Conservation (phyloP, 345 rosid genomes). For the Populus euphratica region DNA sequence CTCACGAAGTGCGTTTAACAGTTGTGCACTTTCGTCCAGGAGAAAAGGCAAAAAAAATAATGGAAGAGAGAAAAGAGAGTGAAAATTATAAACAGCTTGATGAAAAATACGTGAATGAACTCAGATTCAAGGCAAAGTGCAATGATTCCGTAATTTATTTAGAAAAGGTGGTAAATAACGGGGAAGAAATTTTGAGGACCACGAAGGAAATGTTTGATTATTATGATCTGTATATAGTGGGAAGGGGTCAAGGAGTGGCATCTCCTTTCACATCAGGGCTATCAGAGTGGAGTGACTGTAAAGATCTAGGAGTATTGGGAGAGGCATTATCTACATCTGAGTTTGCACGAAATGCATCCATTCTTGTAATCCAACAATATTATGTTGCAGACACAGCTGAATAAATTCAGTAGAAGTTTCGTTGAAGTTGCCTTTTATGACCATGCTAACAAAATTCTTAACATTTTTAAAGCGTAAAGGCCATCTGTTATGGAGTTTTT, state of each 20-base stretch:
- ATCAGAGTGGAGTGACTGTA: conserved; percentile 28
- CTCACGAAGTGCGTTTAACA: background rate
- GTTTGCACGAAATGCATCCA: conserved; percentile 22
- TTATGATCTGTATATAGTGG: conserved; percentile 38
- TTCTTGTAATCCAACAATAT: conserved; percentile 36
- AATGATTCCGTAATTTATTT: conserved; percentile 22
- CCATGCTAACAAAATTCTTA: no score
- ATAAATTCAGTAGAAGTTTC: no score
- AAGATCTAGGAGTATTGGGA: conserved; percentile 34
- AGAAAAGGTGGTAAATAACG: conserved; percentile 22
- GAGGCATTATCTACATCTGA: conserved; percentile 26
- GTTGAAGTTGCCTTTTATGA: no score
- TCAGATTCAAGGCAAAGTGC: conserved; percentile 29
- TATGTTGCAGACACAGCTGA: background rate
- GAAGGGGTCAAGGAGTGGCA: conserved; percentile 18
- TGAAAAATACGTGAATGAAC: conserved; percentile 34
- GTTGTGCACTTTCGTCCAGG: conserved; percentile 22
- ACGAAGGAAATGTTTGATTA: conserved; percentile 6
- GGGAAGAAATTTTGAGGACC: conserved; percentile 14
- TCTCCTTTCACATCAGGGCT: conserved; percentile 25
- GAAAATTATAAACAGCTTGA: conserved; percentile 16
- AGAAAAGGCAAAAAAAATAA: background rate
- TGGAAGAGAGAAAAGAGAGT: conserved; percentile 13
- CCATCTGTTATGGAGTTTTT: no score
- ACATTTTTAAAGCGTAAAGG: no score